Base-by-base conservation (phyloP, 2,329 filamentous ascomycete genomes). In the Sarocladium oryzae region DNA sequence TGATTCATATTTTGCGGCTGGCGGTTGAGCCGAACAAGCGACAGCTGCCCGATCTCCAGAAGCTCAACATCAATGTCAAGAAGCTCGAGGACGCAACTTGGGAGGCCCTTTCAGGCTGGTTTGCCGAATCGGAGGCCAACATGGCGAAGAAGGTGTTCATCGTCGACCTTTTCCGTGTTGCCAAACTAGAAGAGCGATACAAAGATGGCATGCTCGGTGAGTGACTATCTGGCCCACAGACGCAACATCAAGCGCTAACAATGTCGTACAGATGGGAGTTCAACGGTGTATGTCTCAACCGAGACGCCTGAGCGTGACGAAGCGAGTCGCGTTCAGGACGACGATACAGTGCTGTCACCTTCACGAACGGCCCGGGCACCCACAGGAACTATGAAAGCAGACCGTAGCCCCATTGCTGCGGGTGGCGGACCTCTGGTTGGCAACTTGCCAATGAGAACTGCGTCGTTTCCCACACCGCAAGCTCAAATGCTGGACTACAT, bases 161-260 rank as follows among this genome's bases (percentile, higher is more conserved):
- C 8, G 76, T 73, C 50, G 81, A 85, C 58, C 77, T 85, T 8
- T 85, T 85, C 67, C 78, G 75, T 54, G 73, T 85, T 26, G 81
- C 81, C 1, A 72, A 66, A 51, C 64, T 69, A 26, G 77, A 85
- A 55, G 79, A 84, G 60, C 69, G 75, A 4, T 83, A 66, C 58
- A 76, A 69, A 56, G 73, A 76, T 38, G 75, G 73, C 23, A 78
- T 82, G 57, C 77, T 84, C 49, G 80, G 81, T 84, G 63, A 56
- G 72, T 58, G 18, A 8, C 23, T 15, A 6, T 11, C 21, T 4
- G 21, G 4, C 9, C 16, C 11, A 26, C 13, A 20, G 8, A 40
- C 23, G 28, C 21, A 26, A 20, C 10, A n/a, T 36, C 33, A 30
- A 49, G 26, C 13, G 24, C n/a, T 35, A 4, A 40, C 26, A 6